Evolutionary conservation across 139 green algal species (phyloP), one percentile per base, ranked within the genome.

Genomic region (Desmodesmus armatus): DNA sequence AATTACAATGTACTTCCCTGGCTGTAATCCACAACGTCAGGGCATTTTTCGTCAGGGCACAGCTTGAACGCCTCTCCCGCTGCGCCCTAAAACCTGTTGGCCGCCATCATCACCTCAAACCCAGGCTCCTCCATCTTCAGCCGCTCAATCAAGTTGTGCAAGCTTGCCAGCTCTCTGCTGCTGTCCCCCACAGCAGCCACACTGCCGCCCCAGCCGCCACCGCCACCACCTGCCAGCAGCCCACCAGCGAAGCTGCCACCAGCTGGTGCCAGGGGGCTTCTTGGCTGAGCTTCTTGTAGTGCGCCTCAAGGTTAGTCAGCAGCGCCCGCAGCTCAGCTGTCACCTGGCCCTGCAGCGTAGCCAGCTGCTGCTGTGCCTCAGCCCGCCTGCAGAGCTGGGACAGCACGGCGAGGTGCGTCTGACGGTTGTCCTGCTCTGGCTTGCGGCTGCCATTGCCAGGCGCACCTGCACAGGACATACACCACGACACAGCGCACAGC

Each of bases 71-170:
- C n/a, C n/a, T n/a, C n/a, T n/a, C n/a, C n/a, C n/a, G n/a, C n/a
- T n/a, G n/a, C n/a, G n/a, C n/a, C n/a, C n/a, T n/a, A n/a, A n/a
- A n/a, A n/a, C n/a, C n/a, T n/a, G n/a, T n/a, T n/a, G n/a, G n/a
- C n/a, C n/a, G n/a, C n/a, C n/a, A n/a, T n/a, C 47, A 58, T 15
- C 13, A 58, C 47, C 17, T 58, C 47, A 58, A 58, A 15, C 47
- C 47, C 17, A 15, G 13, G 47, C 47, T 58, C 47, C 47, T 58
- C 47, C 47, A 23, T 15, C 13, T 71, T 44, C 55, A 82, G 37
- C 40, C 76, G 7, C 76, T 82, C 55, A 17, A 82, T 71, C 35
- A 82, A 55, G 40, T 82, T 82, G 39, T 82, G 76, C 37, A 82
- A n/a, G 76, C 76, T 82, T 5, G 76, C 76, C 55, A 82, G 27